Base-by-base conservation (phyloP, 768 basidiomycete genomes). In the Amanita subjunquillea region DNA sequence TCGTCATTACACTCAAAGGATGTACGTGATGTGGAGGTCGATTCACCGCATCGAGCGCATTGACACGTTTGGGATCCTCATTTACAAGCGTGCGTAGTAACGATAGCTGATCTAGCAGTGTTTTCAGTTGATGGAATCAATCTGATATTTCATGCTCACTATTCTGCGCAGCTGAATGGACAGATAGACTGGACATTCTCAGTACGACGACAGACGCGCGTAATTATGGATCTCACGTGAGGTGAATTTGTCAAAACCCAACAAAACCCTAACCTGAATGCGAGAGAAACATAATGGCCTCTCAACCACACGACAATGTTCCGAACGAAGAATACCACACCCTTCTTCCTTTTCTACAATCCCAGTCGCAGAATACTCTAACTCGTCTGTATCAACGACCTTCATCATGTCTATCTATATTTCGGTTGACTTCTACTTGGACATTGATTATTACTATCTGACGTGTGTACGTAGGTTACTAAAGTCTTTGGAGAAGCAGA, bases 381-480 rank as follows among this genome's bases (percentile, higher is more conserved):
- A 82, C 79, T 17, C 78, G 91, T 23, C 72, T 96, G 47, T 96
- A 93, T 62, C 80, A 85, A 60, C 76, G 80, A 15, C 91, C 93
- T 7, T 91, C 91, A 2, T 85, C 87, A 70, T 92, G 91, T 68
- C 78, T 96, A 48, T 85, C 89, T 23, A 83, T 96, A 66, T 92
- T 92, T 68, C 81, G 92, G 87, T 90, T 55, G 57, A 73, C 64
- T 46, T 55, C 36, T 55, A 49, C 23, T 43, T 54, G 22, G 48
- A 39, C 29, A 13, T 54, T 8, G 23, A 5, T 30, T 42, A 55
- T 39, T 54, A 56, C 61, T 60, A 52, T 64, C 53, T 56, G 43
- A 60, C 45, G 50, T 49, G 51, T 56, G 8, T 17, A 3, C 51
- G 30, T 62, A 92, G 91, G 50, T 71, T 95, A 23, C 68, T 96